Conservation (phyloP, 345 rosid species). For the Turritis glabra region DNA sequence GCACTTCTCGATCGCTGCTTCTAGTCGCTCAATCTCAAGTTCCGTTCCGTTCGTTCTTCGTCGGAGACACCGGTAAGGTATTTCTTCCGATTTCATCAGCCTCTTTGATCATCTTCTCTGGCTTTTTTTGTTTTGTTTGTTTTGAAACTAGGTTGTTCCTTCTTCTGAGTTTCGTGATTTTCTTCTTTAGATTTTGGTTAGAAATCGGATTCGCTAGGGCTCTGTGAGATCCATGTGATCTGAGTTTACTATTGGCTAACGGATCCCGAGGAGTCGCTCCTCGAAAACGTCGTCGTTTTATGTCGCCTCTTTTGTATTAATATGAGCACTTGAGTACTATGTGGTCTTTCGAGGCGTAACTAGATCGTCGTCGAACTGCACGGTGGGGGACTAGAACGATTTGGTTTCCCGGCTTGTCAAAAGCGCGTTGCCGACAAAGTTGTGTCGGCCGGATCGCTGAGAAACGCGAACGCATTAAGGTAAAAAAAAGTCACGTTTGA, state of each 20-base stretch:
- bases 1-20: conserved; percentile 6
- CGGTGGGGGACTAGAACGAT: no score
- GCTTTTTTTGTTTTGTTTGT: not conserved
- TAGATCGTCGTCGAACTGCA: conserved; percentile 25
- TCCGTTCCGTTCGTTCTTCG: conserved; percentile 8
- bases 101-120: conserved; percentile 12
- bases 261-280: conserved; percentile 30
- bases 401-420: conserved; percentile 13
- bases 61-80: conserved; percentile 24
- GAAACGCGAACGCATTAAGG: not conserved
- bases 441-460: conserved; percentile 24
- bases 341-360: not conserved
- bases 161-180: conserved; percentile 9
- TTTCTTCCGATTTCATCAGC: not conserved
- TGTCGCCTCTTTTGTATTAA: not conserved
- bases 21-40: conserved; percentile 2
- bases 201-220: conserved; percentile 18
- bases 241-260: conserved; percentile 22
- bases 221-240: conserved; percentile 33
- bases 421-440: conserved; percentile 29
- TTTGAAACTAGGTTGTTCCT: not conserved
- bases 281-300: conserved; percentile 28
- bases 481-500: not conserved
- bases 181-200: not conserved
- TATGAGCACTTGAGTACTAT: not conserved